Evolutionary conservation across 441 rosid species (phyloP).

Genomic region (Populus trichocarpa): DNA sequence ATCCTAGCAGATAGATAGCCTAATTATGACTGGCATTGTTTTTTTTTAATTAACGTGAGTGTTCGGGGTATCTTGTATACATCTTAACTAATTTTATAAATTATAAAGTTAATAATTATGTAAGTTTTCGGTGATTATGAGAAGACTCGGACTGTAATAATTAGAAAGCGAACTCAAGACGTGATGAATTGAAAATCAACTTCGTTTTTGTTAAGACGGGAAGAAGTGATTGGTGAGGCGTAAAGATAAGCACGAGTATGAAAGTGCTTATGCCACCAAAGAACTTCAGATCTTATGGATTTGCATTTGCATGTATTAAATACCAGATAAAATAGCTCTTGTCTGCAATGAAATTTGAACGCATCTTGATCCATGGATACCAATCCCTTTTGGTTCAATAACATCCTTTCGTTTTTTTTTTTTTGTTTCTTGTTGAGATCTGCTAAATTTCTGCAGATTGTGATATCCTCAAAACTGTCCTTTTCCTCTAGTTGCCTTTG

Average conservation of each 20-base stretch:
- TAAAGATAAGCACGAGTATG: constrained; percentile 33
- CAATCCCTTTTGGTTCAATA: constrained; percentile 34
- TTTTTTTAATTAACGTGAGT: too few relatives aligned
- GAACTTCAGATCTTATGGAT: not conserved
- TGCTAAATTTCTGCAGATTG: not conserved
- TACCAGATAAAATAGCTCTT: not conserved
- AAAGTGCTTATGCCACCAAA: constrained; percentile 37
- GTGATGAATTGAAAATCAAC: too few relatives aligned
- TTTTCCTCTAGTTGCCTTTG: constrained; percentile 25
- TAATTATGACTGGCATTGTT: too few relatives aligned
- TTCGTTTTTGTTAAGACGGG: too few relatives aligned
- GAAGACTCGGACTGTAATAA: not conserved
- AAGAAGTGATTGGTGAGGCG: not conserved
- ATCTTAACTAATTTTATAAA: too few relatives aligned
- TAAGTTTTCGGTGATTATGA: too few relatives aligned
- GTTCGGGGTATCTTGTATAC: too few relatives aligned
- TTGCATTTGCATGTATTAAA: not conserved
- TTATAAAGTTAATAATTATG: too few relatives aligned
- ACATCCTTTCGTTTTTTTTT: constrained; percentile 33
- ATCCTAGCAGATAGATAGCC: too few relatives aligned
- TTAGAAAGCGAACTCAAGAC: too few relatives aligned
- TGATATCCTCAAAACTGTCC: constrained; percentile 18
- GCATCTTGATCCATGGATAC: constrained; percentile 41
- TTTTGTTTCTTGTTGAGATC: not conserved
- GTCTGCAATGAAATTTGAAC: constrained; percentile 1